Conservation (phyloP, 768 basidiomycete genomes). For the Trametes elegans region DNA sequence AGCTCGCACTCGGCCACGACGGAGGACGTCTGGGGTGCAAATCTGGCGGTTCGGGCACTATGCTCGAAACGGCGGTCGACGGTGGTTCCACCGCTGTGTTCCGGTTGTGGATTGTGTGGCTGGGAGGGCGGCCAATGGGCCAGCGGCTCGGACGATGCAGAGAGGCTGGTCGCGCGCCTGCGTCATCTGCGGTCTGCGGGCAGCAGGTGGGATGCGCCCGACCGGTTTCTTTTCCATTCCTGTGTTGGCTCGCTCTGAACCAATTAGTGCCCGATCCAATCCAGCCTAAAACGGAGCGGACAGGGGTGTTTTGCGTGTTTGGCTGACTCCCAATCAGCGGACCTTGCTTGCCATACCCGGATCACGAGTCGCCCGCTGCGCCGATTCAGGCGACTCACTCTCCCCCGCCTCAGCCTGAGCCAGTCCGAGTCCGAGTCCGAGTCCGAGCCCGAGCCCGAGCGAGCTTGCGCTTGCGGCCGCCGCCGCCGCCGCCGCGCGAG, state of each 20-base stretch:
- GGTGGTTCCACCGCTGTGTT: constrained; percentile 11
- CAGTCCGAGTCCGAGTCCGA: too few species aligned
- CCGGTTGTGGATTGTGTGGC: too few species aligned
- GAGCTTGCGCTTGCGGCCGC: too few species aligned
- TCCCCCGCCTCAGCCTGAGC: too few species aligned
- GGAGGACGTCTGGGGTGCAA: constrained; percentile 14
- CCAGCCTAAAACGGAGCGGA: constrained; percentile 17
- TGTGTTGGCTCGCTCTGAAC: not conserved
- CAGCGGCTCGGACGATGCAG: too few species aligned
- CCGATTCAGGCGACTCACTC: constrained; percentile 3
- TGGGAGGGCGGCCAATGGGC: too few species aligned
- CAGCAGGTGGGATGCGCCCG: not conserved
- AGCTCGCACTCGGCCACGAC: too few species aligned
- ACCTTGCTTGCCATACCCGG: constrained; percentile 26
- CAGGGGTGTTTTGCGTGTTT: constrained; percentile 14
- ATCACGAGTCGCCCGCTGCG: constrained; percentile 25
- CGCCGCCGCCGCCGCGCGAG: too few species aligned
- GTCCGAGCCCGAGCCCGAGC: too few species aligned
- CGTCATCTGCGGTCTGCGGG: not conserved
- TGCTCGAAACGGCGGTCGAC: constrained; percentile 6
- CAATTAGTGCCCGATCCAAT: constrained; percentile 11
- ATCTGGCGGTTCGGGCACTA: constrained; percentile 1
- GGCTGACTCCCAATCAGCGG: constrained; percentile 28
- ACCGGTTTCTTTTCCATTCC: constrained; percentile 12
- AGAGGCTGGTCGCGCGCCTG: too few species aligned